Conservation (phyloP, 768 basidiomycete genomes). For the Lentinula sp. region DNA sequence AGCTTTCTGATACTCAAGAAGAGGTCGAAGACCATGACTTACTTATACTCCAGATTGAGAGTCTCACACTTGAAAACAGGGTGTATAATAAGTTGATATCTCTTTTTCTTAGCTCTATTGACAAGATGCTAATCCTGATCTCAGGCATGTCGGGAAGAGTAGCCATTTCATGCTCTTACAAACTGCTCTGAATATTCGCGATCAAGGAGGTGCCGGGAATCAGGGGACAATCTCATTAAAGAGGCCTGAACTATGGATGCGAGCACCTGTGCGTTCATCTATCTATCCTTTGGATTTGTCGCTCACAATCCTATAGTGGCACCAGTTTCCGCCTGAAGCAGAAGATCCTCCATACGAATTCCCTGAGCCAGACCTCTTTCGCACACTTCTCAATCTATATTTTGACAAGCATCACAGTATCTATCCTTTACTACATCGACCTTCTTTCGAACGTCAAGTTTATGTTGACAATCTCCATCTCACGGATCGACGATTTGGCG, state of each 20-base stretch:
- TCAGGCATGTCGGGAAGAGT: background rate
- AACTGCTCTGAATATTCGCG: background rate
- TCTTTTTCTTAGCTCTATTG: background rate
- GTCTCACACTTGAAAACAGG: background rate
- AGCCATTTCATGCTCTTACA: background rate
- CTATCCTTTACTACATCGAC: constrained; percentile 46
- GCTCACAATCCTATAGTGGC: background rate
- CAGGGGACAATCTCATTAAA: background rate
- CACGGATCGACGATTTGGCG: constrained; percentile 31
- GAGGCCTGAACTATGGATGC: background rate
- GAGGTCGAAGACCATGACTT: background rate
- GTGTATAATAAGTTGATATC: background rate
- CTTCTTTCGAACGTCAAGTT: constrained; percentile 33
- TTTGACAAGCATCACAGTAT: constrained; percentile 39
- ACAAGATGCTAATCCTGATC: background rate
- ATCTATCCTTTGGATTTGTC: background rate
- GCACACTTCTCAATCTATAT: constrained; percentile 41
- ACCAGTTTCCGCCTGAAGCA: background rate
- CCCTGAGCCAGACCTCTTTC: constrained; percentile 46
- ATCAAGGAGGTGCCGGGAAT: background rate
- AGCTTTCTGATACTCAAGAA: background rate
- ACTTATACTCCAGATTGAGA: background rate
- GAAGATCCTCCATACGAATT: constrained; percentile 18
- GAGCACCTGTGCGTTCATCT: background rate
- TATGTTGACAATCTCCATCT: constrained; percentile 25